Evolutionary conservation across 1,139 yeast species (phyloP).

Genomic region (Hemisphaericaspora xylanilytica): DNA sequence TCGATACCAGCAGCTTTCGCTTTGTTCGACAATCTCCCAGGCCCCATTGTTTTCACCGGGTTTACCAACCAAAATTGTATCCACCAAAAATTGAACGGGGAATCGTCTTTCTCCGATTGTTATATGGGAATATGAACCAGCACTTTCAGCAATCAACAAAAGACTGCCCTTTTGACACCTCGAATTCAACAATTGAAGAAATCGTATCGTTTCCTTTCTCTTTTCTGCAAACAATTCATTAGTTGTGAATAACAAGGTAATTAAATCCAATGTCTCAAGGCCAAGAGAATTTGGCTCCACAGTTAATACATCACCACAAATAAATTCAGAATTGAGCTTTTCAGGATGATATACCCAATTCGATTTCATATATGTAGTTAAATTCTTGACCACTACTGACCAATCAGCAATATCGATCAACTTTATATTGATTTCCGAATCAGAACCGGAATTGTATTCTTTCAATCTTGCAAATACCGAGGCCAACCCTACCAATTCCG

Average conservation of each 20-base stretch:
- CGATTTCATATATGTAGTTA: slow-evolving; percentile 41
- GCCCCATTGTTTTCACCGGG: slow-evolving; percentile 47
- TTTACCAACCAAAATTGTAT: slow-evolving; percentile 64
- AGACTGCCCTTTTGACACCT: slow-evolving; percentile 54
- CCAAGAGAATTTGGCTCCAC: slow-evolving; percentile 12
- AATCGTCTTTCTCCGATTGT: slow-evolving; percentile 71
- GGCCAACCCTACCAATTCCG: slow-evolving; percentile 71
- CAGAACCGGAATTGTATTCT: slow-evolving; percentile 34
- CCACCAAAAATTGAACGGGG: slow-evolving; percentile 79
- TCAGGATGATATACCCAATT: slow-evolving; percentile 51
- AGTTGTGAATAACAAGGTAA: slow-evolving; percentile 79
- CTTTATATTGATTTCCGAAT: slow-evolving; percentile 41
- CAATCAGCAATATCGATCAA: slow-evolving; percentile 81
- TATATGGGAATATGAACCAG: slow-evolving; percentile 85
- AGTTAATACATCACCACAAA: slow-evolving; percentile 47
- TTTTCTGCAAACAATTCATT: slow-evolving; percentile 79
- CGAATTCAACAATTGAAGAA: slow-evolving; percentile 51
- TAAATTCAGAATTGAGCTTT: slow-evolving; percentile 45
- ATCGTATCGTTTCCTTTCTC: slow-evolving; percentile 56
- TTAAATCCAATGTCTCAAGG: slow-evolving; percentile 35
- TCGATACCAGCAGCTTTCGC: slow-evolving; percentile 84
- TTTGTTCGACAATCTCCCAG: slow-evolving; percentile 64
- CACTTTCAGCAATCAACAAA: slow-evolving; percentile 76
- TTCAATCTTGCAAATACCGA: slow-evolving; percentile 55
- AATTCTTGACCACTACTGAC: slow-evolving; percentile 49